Evolutionary conservation across 1,284 basidiomycete species (phyloP), one percentile per base, ranked within the genome.

Genomic region (Lentinula novae-zelandiae): DNA sequence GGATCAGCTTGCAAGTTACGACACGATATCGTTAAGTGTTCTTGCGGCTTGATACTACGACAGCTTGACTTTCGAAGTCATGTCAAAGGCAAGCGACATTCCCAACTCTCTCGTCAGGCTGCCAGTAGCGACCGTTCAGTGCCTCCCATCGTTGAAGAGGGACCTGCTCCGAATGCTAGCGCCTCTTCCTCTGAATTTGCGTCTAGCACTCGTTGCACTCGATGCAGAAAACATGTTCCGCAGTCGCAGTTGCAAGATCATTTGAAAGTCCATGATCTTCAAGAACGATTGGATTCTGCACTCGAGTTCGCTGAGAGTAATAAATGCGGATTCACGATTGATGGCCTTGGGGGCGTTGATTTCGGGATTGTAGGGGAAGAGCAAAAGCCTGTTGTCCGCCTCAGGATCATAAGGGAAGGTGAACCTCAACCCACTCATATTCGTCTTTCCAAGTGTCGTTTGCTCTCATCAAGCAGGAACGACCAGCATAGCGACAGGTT

Each of bases 301-400:
- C 60, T 69, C n/a, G 64, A 63, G 22, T 64, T 68, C 27, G 67
- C 69, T 6, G 66, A 68, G 53, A 60, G 63, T 53, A 67, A 71
- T 60, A 69, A 71, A 53, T 52, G 66, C 58, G 70, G 66, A 17
- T 60, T 70, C 17, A 60, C 65, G 5, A 57, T 64, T 9, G 64
- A 70, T 27, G 60, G 65, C 34, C 46, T 58, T 7, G 53, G 53
- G 15, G 62, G 64, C 20, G 59, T 67, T 9, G 64, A 67, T 62
- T 67, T 67, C 56, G 65, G 65, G n/a, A 57, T 67, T 22, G 51
- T 67, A 42, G 58, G 58, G 27, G 62, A 60, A 22, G 34, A 52
- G n/a, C 62, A 58, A 38, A 34, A 48, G 44, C 34, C 52, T 39
- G 36, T 58, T 31, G 40, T 63, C 10, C 46, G 20, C n/a, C 27